Conservation (phyloP, 768 basidiomycete genomes). For the Rubroboletus satanas region DNA sequence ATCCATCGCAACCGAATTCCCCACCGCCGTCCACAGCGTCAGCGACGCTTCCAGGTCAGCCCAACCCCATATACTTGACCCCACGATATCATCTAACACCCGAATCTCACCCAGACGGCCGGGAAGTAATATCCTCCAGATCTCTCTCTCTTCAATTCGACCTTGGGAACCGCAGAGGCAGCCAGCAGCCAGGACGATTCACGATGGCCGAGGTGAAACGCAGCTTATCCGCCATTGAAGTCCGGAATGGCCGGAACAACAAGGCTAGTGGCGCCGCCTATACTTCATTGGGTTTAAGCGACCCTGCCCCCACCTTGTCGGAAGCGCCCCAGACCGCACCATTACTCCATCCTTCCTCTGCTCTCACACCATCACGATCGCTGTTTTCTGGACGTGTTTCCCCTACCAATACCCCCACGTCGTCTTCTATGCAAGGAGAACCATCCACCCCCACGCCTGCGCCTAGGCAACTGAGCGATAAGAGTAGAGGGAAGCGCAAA, state of each 20-base stretch:
- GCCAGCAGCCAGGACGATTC: constrained; percentile 4
- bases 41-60: constrained; percentile 26
- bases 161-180: constrained; percentile 14
- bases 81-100: background rate
- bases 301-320: constrained; percentile 13
- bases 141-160: constrained; percentile 22
- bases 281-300: constrained; percentile 16
- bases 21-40: constrained; percentile 21
- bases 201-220: constrained; percentile 25
- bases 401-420: constrained; percentile 7
- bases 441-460: constrained; percentile 34
- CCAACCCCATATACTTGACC: background rate
- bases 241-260: constrained; percentile 14
- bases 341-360: constrained; percentile 11
- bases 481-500: constrained; percentile 62
- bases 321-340: constrained; percentile 7
- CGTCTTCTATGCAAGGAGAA: constrained; percentile 16
- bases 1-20: constrained; percentile 21
- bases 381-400: constrained; percentile 12
- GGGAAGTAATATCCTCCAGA: constrained; percentile 12
- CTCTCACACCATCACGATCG: constrained; percentile 20
- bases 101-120: constrained; percentile 10
- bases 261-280: constrained; percentile 14
- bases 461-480: constrained; percentile 32
- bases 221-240: constrained; percentile 23